Conservation (phyloP, 371 early-diverging fungal species). For the Mortierella sp. region DNA sequence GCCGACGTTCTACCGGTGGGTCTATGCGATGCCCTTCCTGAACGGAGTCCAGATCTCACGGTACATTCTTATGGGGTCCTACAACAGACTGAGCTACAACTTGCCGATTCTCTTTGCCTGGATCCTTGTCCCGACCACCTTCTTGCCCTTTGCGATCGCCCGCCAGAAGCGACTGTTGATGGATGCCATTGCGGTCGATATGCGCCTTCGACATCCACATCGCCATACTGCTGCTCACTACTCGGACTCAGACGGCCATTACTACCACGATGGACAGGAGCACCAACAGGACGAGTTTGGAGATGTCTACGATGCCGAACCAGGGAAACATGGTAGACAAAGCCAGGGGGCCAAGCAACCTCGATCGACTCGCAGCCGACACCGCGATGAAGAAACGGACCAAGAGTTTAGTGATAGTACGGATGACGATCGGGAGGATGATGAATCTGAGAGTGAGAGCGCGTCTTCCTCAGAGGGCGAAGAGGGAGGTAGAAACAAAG, state of each 20-base stretch:
- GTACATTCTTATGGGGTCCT: conserved; percentile 37
- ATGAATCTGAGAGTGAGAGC: not conserved
- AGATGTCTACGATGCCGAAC: not conserved
- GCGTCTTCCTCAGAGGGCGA: not conserved
- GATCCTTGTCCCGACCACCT: conserved; percentile 32
- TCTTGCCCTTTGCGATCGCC: conserved; percentile 42
- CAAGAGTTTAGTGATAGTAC: not conserved
- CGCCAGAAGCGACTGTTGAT: conserved; percentile 38
- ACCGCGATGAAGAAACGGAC: not conserved
- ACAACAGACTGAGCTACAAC: conserved; percentile 32
- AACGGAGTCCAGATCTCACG: conserved; percentile 47
- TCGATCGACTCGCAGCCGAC: not conserved
- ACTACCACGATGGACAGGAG: not conserved
- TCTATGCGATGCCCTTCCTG: conserved; percentile 49
- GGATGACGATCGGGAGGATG: conserved; percentile 6
- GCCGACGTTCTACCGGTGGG: conserved; percentile 44
- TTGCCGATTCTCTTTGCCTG: conserved; percentile 47
- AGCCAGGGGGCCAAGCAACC: not conserved
- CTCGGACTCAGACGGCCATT: conserved; percentile 6
- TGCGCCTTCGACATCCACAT: conserved; percentile 9
- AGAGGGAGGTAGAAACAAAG: not conserved
- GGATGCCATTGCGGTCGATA: conserved; percentile 24
- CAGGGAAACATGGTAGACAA: not conserved
- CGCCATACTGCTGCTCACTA: not conserved
- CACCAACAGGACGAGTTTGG: not conserved